Evolutionary conservation across 148 eudicot genomes (phyloP).

Genomic region (Amaranthus palmeri): DNA sequence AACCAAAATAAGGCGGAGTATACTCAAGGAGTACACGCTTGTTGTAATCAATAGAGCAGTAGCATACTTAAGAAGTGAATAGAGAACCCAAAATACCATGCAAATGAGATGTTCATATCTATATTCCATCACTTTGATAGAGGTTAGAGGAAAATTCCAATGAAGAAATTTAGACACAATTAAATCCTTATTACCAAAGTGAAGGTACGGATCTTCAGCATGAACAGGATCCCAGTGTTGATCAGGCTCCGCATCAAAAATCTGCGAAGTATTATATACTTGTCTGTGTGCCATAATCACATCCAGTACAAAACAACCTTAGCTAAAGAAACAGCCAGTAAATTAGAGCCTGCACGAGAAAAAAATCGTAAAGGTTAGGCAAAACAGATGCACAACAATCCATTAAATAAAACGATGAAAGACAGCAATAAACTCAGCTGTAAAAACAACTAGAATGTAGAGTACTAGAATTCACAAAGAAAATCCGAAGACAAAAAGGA

Average conservation of each 20-base stretch:
- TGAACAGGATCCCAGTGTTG: constrained; percentile 59
- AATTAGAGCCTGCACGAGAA: constrained; percentile 37
- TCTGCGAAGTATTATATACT: constrained; percentile 41
- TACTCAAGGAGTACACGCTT: no score
- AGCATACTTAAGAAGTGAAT: background rate
- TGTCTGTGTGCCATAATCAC: constrained; percentile 65
- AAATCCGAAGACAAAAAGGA: background rate
- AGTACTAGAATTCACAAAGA: background rate
- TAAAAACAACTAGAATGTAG: background rate
- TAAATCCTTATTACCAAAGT: constrained; percentile 42
- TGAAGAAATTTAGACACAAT: background rate
- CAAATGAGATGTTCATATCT: background rate
- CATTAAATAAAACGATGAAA: background rate
- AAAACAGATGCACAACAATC: background rate
- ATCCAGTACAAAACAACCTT: background rate
- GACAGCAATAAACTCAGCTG: background rate
- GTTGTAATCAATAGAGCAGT: background rate
- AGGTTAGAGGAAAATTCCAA: background rate
- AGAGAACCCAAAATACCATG: background rate
- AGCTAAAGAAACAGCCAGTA: constrained; percentile 9
- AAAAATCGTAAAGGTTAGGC: constrained; percentile 6
- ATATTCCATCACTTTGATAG: background rate
- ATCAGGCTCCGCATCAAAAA: constrained; percentile 53
- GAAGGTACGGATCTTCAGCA: constrained; percentile 50
- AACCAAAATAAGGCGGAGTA: no score